Evolutionary conservation across 164 flowering plant genomes (phyloP), one percentile per base, ranked within the genome.

Genomic region (Chimonanthus praecox): DNA sequence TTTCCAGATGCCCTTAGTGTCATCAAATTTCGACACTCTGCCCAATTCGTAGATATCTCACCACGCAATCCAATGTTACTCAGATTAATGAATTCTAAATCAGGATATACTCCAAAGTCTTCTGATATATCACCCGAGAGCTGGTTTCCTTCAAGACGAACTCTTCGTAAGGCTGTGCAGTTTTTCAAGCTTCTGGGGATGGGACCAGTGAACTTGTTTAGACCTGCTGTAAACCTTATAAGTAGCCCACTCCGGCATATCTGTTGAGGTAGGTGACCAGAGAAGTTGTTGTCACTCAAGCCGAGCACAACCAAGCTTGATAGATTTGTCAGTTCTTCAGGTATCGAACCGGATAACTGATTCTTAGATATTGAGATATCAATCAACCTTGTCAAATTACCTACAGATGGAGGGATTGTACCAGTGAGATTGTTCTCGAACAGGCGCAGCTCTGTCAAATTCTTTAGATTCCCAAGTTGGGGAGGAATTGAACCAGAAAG

Each of bases 171-270:
- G 46, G 73, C 49, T 1, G 73, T 64, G 62, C 80, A 80, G 45
- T 77, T 77, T 64, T 47, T 71, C 20, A 80, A 33, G 70, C 80
- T 72, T 74, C 48, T 48, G 1, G 82, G 80, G 33, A 80, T 20
- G 48, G 70, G 75, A 0, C 82, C 82, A 3, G 71, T 11, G 61
- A 79, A 46, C 11, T 47, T 70, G 50, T 79, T 76, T 48, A 45
- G 46, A n/a, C 54, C 13, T 16, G 78, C 78, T 47, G 69, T 18
- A 49, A 75, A 73, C 67, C 69, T 68, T 45, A 68, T 20, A 2
- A 79, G 78, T 5, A 48, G 10, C 46, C 74, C 71, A 0, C 76
- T 76, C 49, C 60, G 45, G 51, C 81, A 79, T 47, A 79, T 72
- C 43, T 65, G 78, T 33, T 72, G 54, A 9, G 58, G 70, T 66